Evolutionary conservation across 2,329 filamentous ascomycete species (phyloP).

Genomic region (Coleophoma cylindrospora): DNA sequence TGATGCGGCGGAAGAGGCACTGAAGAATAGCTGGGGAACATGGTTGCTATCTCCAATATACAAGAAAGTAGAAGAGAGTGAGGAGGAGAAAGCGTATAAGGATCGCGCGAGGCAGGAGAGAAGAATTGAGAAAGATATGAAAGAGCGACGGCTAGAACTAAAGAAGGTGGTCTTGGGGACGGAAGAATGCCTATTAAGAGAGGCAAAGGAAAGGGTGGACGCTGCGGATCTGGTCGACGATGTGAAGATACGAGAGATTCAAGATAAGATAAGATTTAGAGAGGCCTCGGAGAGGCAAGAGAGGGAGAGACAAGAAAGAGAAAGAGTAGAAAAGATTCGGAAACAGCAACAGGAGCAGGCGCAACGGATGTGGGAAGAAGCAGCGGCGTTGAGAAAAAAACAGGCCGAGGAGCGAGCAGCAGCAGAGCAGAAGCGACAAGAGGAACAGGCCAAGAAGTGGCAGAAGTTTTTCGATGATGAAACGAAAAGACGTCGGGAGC

Average conservation of each 20-base stretch:
- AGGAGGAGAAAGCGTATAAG: constrained; percentile 28
- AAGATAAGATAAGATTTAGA: constrained; percentile 6
- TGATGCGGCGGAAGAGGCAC: constrained; percentile 23
- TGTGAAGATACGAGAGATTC: constrained; percentile 2
- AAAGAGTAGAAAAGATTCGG: constrained; percentile 7
- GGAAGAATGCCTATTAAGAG: constrained; percentile 2
- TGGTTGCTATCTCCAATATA: constrained; percentile 25
- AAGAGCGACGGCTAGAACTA: constrained; percentile 21
- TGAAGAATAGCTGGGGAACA: constrained; percentile 26
- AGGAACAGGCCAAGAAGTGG: constrained; percentile 5
- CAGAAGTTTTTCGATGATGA: constrained; percentile 1
- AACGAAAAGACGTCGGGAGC: too few species aligned
- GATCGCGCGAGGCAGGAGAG: constrained; percentile 26
- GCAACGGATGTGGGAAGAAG: not conserved
- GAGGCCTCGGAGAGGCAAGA: constrained; percentile 5
- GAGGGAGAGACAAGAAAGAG: constrained; percentile 5
- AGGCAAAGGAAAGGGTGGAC: constrained; percentile 5
- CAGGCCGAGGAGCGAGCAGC: too few species aligned
- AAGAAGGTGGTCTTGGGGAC: constrained; percentile 15
- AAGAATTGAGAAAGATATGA: constrained; percentile 26
- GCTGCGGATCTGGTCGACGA: constrained; percentile 8
- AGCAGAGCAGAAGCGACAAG: not conserved
- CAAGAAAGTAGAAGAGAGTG: constrained; percentile 22
- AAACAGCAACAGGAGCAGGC: constrained; percentile 9
- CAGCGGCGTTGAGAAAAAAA: constrained; percentile 5